These are phyloP conservation scores for Silybum marianum DNA, from an alignment of 129 eudicot genomes.

Conservation along the genomic window DNA sequence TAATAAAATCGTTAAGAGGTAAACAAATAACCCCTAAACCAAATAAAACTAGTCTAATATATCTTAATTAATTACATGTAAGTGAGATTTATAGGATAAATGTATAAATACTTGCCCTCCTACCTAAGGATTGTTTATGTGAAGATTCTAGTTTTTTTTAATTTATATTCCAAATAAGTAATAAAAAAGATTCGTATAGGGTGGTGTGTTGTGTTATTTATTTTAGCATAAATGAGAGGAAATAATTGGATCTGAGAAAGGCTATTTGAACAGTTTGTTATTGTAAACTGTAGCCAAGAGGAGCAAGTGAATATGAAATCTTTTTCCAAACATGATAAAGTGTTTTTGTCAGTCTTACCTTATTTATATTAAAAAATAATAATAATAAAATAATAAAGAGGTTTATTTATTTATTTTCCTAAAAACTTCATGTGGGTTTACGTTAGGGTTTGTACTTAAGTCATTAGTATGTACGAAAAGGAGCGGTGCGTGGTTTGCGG, in stretches of 20 bases:
- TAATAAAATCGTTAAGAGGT: too few species aligned
- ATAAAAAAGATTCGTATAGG: background rate
- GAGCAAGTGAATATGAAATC: constrained; percentile 37
- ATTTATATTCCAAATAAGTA: too few species aligned
- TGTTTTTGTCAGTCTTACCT: constrained; percentile 26
- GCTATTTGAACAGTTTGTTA: constrained; percentile 20
- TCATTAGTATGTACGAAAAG: background rate
- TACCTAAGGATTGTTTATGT: too few species aligned
- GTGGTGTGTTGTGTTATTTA: background rate
- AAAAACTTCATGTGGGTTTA: constrained; percentile 14
- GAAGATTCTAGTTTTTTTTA: too few species aligned
- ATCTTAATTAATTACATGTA: too few species aligned
- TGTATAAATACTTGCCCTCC: too few species aligned
- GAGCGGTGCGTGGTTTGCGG: constrained; percentile 41
- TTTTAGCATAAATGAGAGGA: constrained; percentile 7
- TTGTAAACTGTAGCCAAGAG: constrained; percentile 28
- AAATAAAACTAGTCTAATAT: too few species aligned
- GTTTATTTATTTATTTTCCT: background rate
- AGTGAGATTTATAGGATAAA: too few species aligned
- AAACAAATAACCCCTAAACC: too few species aligned
- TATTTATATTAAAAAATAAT: constrained; percentile 2
- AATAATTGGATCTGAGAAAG: constrained; percentile 17
- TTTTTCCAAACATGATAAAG: constrained; percentile 30
- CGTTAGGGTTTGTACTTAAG: constrained; percentile 31
- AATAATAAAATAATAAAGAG: background rate